These are phyloP conservation scores for Petunia hybrid DNA, from an alignment of 305 asterid species.

Conservation along the genomic window DNA sequence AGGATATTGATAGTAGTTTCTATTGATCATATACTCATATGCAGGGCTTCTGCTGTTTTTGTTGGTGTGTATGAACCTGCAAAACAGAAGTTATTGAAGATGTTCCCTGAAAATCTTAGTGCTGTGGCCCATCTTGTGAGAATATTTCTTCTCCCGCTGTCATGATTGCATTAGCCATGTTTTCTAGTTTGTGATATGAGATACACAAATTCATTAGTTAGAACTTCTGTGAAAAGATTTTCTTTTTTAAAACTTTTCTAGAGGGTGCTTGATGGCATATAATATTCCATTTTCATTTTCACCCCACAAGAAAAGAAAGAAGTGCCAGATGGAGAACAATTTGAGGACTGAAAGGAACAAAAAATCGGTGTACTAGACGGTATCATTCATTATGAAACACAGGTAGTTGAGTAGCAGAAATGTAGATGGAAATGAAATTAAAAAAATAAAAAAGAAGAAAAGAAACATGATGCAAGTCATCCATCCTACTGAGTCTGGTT, in stretches of 20 bases:
- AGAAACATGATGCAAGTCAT: background rate
- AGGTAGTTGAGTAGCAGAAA: background rate
- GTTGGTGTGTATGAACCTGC: constrained; percentile 98
- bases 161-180: constrained; percentile 17
- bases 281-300: background rate
- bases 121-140: constrained; percentile 97
- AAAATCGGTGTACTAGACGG: background rate
- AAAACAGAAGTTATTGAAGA: constrained; percentile 78
- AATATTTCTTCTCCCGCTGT: constrained; percentile 29
- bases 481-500: background rate
- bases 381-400: background rate
- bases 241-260: background rate
- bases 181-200: constrained; percentile 25
- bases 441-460: background rate
- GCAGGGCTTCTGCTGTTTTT: constrained; percentile 96
- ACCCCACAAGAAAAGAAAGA: background rate
- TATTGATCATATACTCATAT: constrained; percentile 30
- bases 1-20: constrained; percentile 11
- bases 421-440: background rate
- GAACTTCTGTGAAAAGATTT: background rate
- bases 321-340: constrained; percentile 1
- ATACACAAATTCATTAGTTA: constrained; percentile 18
- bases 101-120: constrained; percentile 82
- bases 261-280: constrained; percentile 14
- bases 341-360: constrained; percentile 18